phyloP scores from a whole-genome alignment of 208 protist species.

The Leptomonas seymouri region DNA sequence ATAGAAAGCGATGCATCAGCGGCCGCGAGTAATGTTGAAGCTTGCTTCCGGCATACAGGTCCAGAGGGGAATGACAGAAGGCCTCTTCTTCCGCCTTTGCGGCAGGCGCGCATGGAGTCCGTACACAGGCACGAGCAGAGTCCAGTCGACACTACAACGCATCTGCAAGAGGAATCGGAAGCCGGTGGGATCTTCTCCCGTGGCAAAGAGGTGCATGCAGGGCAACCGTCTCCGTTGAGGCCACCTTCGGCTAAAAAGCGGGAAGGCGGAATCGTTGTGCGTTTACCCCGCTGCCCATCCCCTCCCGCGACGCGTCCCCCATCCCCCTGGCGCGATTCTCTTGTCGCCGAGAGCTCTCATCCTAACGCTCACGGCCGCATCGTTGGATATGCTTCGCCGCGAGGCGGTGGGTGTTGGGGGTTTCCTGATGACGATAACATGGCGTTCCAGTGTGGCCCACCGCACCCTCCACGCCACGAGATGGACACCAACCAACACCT shows the following conservation, averaged over 20 bases:
- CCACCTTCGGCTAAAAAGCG: not conserved
- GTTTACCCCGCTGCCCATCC: constrained; percentile 10
- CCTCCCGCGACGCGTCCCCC: constrained; percentile 11
- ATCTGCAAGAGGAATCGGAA: not conserved
- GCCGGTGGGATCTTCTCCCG: not conserved
- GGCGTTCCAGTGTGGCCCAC: not conserved
- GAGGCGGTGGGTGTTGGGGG: too few relatives aligned
- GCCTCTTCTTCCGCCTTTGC: not conserved
- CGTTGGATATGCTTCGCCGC: too few relatives aligned
- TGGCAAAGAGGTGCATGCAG: not conserved
- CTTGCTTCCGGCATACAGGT: not conserved
- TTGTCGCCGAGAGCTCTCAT: too few relatives aligned
- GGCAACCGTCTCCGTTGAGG: not conserved
- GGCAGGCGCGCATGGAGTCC: not conserved
- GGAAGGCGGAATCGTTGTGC: not conserved
- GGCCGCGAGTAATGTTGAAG: too few relatives aligned
- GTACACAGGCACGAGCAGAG: not conserved
- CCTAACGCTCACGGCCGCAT: too few relatives aligned
- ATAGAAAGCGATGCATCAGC: too few relatives aligned
- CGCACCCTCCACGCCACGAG: not conserved
- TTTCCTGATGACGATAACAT: not conserved
- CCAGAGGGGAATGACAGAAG: not conserved
- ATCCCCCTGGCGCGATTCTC: too few relatives aligned
- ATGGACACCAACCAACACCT: not conserved
- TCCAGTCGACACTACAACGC: not conserved